Conservation (phyloP, 2,329 filamentous ascomycete genomes). For the Aspergillus carbonarius region DNA sequence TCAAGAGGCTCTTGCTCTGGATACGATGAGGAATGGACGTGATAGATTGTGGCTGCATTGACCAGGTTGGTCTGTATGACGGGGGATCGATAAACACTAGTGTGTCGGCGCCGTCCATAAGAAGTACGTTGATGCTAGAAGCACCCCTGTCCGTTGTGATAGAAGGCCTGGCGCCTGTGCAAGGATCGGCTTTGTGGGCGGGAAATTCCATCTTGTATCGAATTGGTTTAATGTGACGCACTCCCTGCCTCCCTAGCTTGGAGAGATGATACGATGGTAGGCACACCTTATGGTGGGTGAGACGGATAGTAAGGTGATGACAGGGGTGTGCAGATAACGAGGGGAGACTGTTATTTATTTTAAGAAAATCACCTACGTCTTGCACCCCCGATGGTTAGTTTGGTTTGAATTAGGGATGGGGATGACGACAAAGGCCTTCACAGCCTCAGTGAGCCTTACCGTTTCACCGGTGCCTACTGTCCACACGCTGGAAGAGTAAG, state of each 20-base stretch:
- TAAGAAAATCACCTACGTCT: background rate
- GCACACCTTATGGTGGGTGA: too few relatives aligned
- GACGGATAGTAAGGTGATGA: too few relatives aligned
- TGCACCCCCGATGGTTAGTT: background rate
- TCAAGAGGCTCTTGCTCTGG: slow-evolving; percentile 33
- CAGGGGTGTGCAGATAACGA: too few relatives aligned
- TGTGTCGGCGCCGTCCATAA: slow-evolving; percentile 34
- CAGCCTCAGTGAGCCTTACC: background rate
- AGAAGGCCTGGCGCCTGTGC: too few relatives aligned
- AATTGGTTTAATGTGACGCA: background rate
- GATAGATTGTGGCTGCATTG: slow-evolving; percentile 13
- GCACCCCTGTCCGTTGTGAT: background rate
- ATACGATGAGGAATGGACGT: slow-evolving; percentile 33
- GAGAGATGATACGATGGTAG: too few relatives aligned
- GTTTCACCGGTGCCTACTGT: background rate
- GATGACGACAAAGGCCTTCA: background rate
- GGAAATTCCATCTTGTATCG: background rate
- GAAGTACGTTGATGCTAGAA: slow-evolving; percentile 5
- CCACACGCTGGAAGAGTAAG: background rate
- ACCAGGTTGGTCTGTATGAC: slow-evolving; percentile 19
- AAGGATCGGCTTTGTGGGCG: background rate
- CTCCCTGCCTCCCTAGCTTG: too few relatives aligned
- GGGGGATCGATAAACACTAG: slow-evolving; percentile 38
- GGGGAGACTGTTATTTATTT: too few relatives aligned
- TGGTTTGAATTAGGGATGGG: background rate